phyloP scores from a whole-genome alignment of 176 grass and related monocot species.

The Triticum monococcum region DNA sequence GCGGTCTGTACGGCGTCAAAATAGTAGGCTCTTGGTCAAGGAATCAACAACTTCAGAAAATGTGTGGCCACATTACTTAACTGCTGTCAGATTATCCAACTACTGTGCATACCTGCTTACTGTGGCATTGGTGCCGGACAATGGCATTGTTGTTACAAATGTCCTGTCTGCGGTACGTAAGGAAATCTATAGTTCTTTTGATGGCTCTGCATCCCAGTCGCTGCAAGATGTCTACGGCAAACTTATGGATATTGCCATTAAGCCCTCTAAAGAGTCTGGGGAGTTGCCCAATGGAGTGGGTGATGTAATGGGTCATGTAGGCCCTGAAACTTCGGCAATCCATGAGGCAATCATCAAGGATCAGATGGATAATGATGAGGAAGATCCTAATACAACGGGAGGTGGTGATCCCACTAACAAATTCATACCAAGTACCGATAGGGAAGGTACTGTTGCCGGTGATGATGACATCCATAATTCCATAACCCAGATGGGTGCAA shows the following conservation, averaged over 20 bases:
- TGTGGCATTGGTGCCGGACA: background rate
- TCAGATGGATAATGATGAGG: no score
- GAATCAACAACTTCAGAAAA: no score
- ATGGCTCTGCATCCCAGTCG: no score
- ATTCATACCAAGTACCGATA: background rate
- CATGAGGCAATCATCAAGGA: no score
- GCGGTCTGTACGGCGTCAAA: no score
- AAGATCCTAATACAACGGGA: background rate
- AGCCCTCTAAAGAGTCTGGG: background rate
- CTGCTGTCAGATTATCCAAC: background rate
- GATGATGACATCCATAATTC: background rate
- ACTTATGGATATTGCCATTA: background rate
- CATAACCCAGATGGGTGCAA: background rate
- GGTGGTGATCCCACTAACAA: no score
- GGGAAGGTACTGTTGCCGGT: no score
- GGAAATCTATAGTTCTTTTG: no score
- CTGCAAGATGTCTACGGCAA: background rate
- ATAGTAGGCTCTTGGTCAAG: background rate
- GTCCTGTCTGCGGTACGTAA: rapidly evolving
- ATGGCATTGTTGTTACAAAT: background rate
- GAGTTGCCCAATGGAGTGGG: no score
- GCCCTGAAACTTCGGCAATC: no score
- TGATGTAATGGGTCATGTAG: no score
- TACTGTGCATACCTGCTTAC: conserved; percentile 7
- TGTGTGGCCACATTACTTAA: background rate